Evolutionary conservation across 2,329 filamentous ascomycete species (phyloP).

Genomic region (Dothistroma septosporum): DNA sequence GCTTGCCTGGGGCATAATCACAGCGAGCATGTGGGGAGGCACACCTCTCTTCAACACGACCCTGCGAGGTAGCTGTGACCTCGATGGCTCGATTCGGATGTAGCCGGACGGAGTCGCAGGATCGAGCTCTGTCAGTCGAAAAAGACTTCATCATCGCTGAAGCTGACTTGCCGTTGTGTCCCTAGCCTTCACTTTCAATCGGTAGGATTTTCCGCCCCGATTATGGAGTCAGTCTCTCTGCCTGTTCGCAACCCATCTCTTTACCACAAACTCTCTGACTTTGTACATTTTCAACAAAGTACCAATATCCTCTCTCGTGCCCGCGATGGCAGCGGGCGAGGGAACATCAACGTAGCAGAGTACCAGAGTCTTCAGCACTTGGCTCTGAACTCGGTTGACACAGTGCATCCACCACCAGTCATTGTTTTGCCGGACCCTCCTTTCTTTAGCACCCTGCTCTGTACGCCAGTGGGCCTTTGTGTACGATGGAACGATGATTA

Average conservation of each 20-base stretch:
- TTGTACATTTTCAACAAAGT: constrained; percentile 64
- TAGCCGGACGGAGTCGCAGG: no score
- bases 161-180: no score
- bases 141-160: no score
- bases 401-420: constrained; percentile 83
- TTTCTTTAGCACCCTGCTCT: constrained; percentile 43
- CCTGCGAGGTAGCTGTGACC: no score
- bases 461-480: constrained; percentile 65
- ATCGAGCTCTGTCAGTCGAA: no score
- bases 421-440: constrained; percentile 45
- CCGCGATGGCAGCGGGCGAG: constrained; percentile 51
- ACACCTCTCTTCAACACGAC: no score
- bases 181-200: no score
- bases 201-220: background rate
- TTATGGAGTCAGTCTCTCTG: constrained; percentile 53
- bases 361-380: constrained; percentile 86
- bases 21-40: no score
- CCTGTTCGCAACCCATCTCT: constrained; percentile 79
- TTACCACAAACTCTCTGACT: constrained; percentile 74
- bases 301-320: constrained; percentile 53
- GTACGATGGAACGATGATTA: constrained; percentile 81
- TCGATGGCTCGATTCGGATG: background rate
- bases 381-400: constrained; percentile 80
- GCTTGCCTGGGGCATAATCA: no score
- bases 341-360: constrained; percentile 90